A percentile compares a stretch with the other conserved stretches of the same genome.
These are phyloP conservation scores for Tolypocladium guangdongense DNA, from an alignment of 2,329 filamentous ascomycete species.

Conservation along the genomic window DNA sequence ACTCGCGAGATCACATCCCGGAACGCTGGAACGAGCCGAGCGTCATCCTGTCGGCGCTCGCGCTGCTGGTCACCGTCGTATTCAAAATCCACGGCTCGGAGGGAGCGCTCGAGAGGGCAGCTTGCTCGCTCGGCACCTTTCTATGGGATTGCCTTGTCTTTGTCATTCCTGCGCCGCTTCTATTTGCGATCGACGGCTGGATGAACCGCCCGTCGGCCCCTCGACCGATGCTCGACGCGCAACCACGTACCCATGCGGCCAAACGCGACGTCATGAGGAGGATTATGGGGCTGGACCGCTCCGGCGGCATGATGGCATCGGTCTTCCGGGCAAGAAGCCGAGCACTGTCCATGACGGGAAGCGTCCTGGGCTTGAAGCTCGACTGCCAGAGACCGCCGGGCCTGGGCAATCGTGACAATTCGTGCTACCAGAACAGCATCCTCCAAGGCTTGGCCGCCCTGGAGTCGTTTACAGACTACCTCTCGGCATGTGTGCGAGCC, in stretches of 20 bases:
- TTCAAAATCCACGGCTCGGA: conserved; percentile 24
- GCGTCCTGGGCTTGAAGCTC: conserved; percentile 26
- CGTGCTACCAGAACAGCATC: conserved; percentile 95
- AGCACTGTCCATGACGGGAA: conserved; percentile 41
- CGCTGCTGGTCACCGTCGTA: conserved; percentile 21
- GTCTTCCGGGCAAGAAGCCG: conserved; percentile 48
- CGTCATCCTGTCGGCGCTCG: conserved; percentile 21
- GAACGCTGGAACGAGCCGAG: conserved; percentile 23
- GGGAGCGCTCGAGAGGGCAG: conserved; percentile 15
- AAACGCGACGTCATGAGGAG: conserved; percentile 57
- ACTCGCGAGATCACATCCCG: conserved; percentile 14
- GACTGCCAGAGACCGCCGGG: conserved; percentile 46
- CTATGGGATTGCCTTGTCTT: conserved; percentile 52
- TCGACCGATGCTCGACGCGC: conserved; percentile 24
- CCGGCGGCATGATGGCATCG: conserved; percentile 41
- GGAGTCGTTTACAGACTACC: conserved; percentile 54
- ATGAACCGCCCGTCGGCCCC: conserved; percentile 35
- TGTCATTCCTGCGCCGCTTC: conserved; percentile 41
- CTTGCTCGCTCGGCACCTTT: conserved; percentile 25
- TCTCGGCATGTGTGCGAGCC: conserved; percentile 34
- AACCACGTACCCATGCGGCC: conserved; percentile 34
- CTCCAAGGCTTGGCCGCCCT: conserved; percentile 76
- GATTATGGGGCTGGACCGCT: conserved; percentile 47
- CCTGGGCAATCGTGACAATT: conserved; percentile 86
- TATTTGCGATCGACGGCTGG: conserved; percentile 47